A percentile compares a stretch with the other conserved stretches of the same genome.
Conservation (phyloP, 2,329 filamentous ascomycete species). For the Cladorrhinum sp. region DNA sequence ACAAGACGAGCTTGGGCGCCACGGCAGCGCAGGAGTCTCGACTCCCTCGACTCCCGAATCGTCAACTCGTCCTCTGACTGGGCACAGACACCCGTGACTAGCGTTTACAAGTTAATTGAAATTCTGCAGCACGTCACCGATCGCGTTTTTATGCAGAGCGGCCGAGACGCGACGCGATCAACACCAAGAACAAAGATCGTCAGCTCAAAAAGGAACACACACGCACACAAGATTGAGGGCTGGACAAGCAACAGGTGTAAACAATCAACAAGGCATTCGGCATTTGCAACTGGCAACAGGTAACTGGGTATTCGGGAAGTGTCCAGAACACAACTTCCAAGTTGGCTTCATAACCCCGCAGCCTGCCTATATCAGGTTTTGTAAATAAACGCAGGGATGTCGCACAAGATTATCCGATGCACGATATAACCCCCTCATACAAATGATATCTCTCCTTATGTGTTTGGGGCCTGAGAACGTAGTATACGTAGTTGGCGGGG, state of each 20-base stretch:
- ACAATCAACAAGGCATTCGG: not conserved
- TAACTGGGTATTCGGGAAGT: not conserved
- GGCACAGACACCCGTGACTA: constrained; percentile 11
- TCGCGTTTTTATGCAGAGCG: constrained; percentile 13
- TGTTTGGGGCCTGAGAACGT: too few relatives aligned
- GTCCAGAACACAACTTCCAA: not conserved
- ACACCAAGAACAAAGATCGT: not conserved
- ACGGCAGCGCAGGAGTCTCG: constrained; percentile 14
- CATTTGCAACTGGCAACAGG: not conserved
- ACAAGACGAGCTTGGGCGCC: constrained; percentile 9
- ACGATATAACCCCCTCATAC: not conserved
- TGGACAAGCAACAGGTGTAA: constrained; percentile 1
- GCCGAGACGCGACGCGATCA: constrained; percentile 17
- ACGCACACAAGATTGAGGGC: not conserved
- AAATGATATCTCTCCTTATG: too few relatives aligned
- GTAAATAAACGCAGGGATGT: not conserved
- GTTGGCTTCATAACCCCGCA: not conserved
- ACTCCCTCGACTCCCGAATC: constrained; percentile 8
- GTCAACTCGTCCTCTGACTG: not conserved
- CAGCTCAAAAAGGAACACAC: not conserved
- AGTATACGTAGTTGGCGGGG: too few relatives aligned
- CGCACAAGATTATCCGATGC: not conserved
- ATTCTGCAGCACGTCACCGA: constrained; percentile 18
- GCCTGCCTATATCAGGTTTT: not conserved
- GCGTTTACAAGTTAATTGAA: constrained; percentile 16